Evolutionary conservation across 345 rosid species (phyloP).

Genomic region (Murraya koenigii): DNA sequence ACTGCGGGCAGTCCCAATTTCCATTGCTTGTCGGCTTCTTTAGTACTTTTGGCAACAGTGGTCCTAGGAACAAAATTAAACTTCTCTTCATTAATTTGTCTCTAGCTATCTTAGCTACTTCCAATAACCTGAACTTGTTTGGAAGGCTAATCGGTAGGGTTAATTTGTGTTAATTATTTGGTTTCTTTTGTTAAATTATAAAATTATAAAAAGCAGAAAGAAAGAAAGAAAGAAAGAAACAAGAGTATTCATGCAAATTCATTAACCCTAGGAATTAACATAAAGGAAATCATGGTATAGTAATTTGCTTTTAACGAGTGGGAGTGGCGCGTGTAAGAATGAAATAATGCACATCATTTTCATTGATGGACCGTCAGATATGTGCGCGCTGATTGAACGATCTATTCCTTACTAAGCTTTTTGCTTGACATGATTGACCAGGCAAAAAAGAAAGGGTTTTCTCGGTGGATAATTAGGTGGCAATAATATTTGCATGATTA

Average conservation of each 20-base stretch:
- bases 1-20: background rate
- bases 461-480: slow-evolving; percentile 69
- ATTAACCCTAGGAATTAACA: background rate
- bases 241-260: background rate
- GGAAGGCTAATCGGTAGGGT: background rate
- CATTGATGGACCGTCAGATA: slow-evolving; percentile 26
- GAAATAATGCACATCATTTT: slow-evolving; percentile 18
- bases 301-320: background rate
- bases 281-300: no score
- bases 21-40: slow-evolving; percentile 19
- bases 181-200: background rate
- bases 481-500: slow-evolving; percentile 60
- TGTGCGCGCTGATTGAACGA: slow-evolving; percentile 39
- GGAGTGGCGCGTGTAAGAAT: background rate
- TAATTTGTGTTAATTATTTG: background rate
- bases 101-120: background rate
- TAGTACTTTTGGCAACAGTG: slow-evolving; percentile 27
- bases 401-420: slow-evolving; percentile 42
- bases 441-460: slow-evolving; percentile 27
- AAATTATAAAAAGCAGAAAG: background rate
- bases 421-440: slow-evolving; percentile 57
- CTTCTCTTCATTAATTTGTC: background rate
- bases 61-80: slow-evolving; percentile 14
- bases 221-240: no score
- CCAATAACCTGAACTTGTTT: background rate